Conservation (phyloP, 257 asterid genomes). For the Lycium barbarum region DNA sequence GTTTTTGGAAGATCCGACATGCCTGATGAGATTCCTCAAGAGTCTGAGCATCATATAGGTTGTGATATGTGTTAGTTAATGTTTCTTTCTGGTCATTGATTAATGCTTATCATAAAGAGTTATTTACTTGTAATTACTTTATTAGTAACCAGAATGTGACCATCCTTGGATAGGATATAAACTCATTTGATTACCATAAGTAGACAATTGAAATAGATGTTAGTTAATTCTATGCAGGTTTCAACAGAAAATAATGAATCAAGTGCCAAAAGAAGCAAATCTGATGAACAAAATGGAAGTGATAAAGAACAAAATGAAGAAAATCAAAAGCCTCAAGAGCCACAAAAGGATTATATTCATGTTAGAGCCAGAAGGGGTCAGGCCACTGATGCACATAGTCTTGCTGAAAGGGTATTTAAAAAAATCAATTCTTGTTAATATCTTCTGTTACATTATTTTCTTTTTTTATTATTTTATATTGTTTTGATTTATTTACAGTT, state of each 20-base stretch:
- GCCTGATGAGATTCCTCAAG: background rate
- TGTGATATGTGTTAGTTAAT: background rate
- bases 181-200: background rate
- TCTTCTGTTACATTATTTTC: background rate
- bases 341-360: conserved; percentile 88
- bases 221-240: conserved; percentile 47
- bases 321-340: conserved; percentile 49
- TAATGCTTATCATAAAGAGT: background rate
- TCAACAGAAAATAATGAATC: conserved; percentile 59
- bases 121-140: background rate
- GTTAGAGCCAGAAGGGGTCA: conserved; percentile 97
- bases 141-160: background rate
- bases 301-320: conserved; percentile 36
- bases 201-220: background rate
- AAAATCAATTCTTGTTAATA: background rate
- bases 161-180: background rate
- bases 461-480: background rate
- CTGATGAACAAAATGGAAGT: conserved; percentile 34
- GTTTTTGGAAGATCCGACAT: background rate
- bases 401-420: conserved; percentile 81
- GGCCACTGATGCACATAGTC: conserved; percentile 96
- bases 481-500: background rate
- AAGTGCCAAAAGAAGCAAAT: conserved; percentile 61
- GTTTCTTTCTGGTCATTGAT: background rate
- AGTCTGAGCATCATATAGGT: background rate